Percentiles rank a stretch among this genome's conserved stretches.
phyloP scores from a whole-genome alignment of 495 filamentous ascomycete genomes.

The Tuber calosporum region DNA sequence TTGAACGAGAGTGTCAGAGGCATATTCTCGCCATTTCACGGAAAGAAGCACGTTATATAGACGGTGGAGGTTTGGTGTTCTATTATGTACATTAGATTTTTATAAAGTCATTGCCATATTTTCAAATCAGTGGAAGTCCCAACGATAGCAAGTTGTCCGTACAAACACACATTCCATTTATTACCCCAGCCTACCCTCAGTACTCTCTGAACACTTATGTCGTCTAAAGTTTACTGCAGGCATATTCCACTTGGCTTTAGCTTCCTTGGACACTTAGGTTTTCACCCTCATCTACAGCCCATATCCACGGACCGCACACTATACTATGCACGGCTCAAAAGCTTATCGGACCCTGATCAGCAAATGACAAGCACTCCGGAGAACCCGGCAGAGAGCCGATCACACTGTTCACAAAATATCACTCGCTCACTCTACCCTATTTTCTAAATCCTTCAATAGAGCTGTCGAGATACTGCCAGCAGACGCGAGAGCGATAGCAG shows the following conservation, averaged over 20 bases:
- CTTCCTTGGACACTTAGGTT: not conserved
- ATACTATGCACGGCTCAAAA: not conserved
- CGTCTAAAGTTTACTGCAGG: not conserved
- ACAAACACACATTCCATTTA: not conserved
- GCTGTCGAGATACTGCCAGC: not conserved
- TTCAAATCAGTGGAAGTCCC: not conserved
- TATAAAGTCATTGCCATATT: conserved; percentile 19
- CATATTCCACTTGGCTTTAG: not conserved
- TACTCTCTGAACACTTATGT: not conserved
- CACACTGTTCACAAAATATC: not conserved
- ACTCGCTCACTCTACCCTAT: not conserved
- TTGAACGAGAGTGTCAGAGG: conserved; percentile 88
- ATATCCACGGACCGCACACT: not conserved
- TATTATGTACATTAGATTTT: not conserved
- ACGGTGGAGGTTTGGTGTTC: not conserved
- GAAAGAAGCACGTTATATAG: conserved; percentile 43
- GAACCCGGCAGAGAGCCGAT: not conserved
- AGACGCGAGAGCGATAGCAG: not conserved
- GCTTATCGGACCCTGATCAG: not conserved
- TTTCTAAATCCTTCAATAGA: not conserved
- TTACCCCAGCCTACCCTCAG: not conserved
- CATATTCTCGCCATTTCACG: conserved; percentile 91
- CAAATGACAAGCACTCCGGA: not conserved
- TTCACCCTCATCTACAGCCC: not conserved
- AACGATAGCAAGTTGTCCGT: not conserved